Conservation (phyloP, 331 rosid genomes). For the Arachis monticola region DNA sequence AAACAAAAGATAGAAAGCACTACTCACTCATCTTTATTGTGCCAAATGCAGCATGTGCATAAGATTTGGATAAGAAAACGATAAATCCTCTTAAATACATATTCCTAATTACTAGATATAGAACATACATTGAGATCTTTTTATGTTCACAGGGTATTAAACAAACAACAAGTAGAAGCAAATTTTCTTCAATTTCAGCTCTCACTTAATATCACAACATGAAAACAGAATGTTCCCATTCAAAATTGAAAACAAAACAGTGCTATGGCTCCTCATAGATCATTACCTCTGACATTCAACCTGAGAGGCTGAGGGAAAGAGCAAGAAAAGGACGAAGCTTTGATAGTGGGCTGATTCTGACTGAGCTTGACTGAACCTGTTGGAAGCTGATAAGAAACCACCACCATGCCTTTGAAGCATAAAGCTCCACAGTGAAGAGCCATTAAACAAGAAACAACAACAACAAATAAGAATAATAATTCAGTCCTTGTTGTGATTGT, state of each 20-base stretch:
- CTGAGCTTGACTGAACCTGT: conserved; percentile 42
- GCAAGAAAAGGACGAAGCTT: conserved; percentile 49
- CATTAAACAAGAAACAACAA: conserved; percentile 49
- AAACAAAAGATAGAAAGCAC: conserved; percentile 12
- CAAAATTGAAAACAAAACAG: no score
- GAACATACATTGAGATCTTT: no score
- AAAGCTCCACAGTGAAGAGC: conserved; percentile 67
- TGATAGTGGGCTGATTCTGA: conserved; percentile 39
- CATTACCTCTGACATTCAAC: conserved; percentile 58
- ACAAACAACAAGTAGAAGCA: not conserved
- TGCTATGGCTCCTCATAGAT: no score
- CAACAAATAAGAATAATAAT: not conserved
- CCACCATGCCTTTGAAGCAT: conserved; percentile 46
- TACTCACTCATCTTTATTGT: conserved; percentile 3
- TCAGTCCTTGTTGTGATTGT: not conserved
- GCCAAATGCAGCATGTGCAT: conserved; percentile 4
- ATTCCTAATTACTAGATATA: no score
- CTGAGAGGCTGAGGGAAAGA: conserved; percentile 45
- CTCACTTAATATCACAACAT: no score
- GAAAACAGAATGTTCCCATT: no score
- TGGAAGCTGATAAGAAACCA: conserved; percentile 38
- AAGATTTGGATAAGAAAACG: not conserved
- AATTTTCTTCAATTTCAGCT: not conserved
- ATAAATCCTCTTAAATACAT: no score
- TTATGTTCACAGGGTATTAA: not conserved